Evolutionary conservation across 1,284 basidiomycete species (phyloP).

Genomic region (Anthracocystis panici-leucophaei): DNA sequence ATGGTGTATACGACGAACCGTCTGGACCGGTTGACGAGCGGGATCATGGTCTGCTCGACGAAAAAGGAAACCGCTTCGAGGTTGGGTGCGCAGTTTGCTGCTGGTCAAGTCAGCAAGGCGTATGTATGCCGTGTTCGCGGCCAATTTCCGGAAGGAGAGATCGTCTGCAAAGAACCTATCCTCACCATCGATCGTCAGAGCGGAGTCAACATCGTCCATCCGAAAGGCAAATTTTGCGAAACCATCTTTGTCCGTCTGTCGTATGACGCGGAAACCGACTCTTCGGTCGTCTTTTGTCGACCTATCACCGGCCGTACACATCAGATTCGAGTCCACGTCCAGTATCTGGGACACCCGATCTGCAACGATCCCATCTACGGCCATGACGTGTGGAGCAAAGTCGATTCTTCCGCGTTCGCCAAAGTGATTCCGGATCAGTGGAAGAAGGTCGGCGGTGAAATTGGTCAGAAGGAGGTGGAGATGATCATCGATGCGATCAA

Average conservation of each 20-base stretch:
- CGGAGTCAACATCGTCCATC: slow-evolving; percentile 86
- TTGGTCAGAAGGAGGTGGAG: slow-evolving; percentile 61
- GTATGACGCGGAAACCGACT: slow-evolving; percentile 85
- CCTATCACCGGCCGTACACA: slow-evolving; percentile 78
- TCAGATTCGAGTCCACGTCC: slow-evolving; percentile 94
- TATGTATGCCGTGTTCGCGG: slow-evolving; percentile 59
- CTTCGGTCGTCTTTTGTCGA: slow-evolving; percentile 85
- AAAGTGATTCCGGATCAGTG: slow-evolving; percentile 60
- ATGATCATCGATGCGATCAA: slow-evolving; percentile 66
- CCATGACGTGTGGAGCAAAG: slow-evolving; percentile 65
- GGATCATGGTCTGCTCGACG: slow-evolving; percentile 93
- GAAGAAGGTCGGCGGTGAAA: slow-evolving; percentile 62
- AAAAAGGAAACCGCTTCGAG: slow-evolving; percentile 79
- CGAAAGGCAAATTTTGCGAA: slow-evolving; percentile 74
- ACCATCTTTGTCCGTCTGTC: slow-evolving; percentile 88
- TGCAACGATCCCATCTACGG: slow-evolving; percentile 73
- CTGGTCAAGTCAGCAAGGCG: slow-evolving; percentile 78
- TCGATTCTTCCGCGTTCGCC: slow-evolving; percentile 52
- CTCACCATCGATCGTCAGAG: slow-evolving; percentile 94
- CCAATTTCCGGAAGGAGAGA: slow-evolving; percentile 75
- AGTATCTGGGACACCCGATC: slow-evolving; percentile 92
- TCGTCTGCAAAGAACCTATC: slow-evolving; percentile 86
- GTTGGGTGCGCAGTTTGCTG: slow-evolving; percentile 72
- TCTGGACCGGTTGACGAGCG: slow-evolving; percentile 92
- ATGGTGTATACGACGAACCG: slow-evolving; percentile 92